Conservation (phyloP, 1,284 basidiomycete genomes). For the Ustilago bromivora region DNA sequence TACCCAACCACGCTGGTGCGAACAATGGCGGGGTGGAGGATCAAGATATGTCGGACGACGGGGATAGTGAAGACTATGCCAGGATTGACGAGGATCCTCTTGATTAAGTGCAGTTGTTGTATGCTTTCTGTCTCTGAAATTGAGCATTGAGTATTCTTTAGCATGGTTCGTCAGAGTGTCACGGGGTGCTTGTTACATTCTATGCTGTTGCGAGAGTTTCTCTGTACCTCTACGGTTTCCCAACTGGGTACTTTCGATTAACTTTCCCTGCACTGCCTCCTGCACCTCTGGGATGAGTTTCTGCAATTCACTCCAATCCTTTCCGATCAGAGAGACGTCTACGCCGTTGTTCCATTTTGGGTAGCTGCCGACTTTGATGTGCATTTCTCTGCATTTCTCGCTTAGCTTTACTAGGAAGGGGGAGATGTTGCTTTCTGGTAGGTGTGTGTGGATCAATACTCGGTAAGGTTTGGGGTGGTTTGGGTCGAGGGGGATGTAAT, state of each 20-base stretch:
- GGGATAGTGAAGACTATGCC: slow-evolving; percentile 53
- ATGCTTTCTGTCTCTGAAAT: neutral
- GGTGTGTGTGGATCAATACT: slow-evolving; percentile 71
- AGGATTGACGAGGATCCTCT: slow-evolving; percentile 57
- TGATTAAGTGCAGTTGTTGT: slow-evolving; percentile 25
- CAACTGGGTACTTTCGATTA: slow-evolving; percentile 71
- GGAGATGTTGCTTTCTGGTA: slow-evolving; percentile 83
- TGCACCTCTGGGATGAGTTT: slow-evolving; percentile 69
- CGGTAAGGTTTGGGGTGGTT: slow-evolving; percentile 55
- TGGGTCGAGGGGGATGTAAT: slow-evolving; percentile 72
- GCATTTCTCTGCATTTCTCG: slow-evolving; percentile 78
- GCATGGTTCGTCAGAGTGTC: no score
- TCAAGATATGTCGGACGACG: slow-evolving; percentile 63
- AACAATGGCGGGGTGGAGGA: slow-evolving; percentile 35
- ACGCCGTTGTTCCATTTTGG: slow-evolving; percentile 74
- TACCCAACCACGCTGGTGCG: slow-evolving; percentile 81
- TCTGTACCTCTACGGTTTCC: slow-evolving; percentile 39
- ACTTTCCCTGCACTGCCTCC: slow-evolving; percentile 72
- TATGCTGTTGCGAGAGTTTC: slow-evolving; percentile 16
- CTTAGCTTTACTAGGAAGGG: slow-evolving; percentile 86
- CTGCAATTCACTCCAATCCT: slow-evolving; percentile 61
- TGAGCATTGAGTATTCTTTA: neutral
- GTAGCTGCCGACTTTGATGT: slow-evolving; percentile 84
- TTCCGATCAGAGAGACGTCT: slow-evolving; percentile 84
- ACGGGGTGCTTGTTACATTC: slow-evolving; percentile 22